These are phyloP conservation scores for Diplodia scrobiculata DNA, from an alignment of 2,329 filamentous ascomycete genomes.

Conservation along the genomic window DNA sequence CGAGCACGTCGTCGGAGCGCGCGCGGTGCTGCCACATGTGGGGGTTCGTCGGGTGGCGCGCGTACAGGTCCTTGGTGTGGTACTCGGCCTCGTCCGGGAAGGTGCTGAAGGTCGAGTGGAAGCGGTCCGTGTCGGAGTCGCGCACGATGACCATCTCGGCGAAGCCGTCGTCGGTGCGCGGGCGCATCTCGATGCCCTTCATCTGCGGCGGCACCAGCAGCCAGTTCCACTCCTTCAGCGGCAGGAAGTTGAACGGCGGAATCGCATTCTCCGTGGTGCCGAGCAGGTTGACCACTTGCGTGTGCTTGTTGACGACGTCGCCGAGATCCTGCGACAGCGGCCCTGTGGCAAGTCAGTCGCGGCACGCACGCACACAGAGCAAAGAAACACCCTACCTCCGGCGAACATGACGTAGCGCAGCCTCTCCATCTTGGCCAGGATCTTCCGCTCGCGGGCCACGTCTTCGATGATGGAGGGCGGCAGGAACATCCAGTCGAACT, in stretches of 20 bases:
- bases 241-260: slow-evolving; percentile 56
- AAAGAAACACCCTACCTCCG: background rate
- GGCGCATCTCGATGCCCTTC: slow-evolving; percentile 38
- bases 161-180: background rate
- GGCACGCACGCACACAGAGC: background rate
- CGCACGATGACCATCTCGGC: slow-evolving; percentile 34
- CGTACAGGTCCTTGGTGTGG: slow-evolving; percentile 44
- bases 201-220: slow-evolving; percentile 49
- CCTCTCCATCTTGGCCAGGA: background rate
- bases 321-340: background rate
- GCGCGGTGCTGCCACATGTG: slow-evolving; percentile 7
- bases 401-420: background rate
- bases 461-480: background rate
- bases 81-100: slow-evolving; percentile 42
- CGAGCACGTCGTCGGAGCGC: slow-evolving; percentile 14
- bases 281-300: background rate
- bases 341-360: background rate
- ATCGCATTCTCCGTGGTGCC: slow-evolving; percentile 50
- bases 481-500: slow-evolving; percentile 12
- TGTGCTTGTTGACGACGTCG: slow-evolving; percentile 4
- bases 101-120: slow-evolving; percentile 44
- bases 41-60: background rate
- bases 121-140: slow-evolving; percentile 37
- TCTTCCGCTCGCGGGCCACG: background rate
- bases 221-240: slow-evolving; percentile 64